These are phyloP conservation scores for Millerozyma miso DNA, from an alignment of 805 yeast species.

Conservation along the genomic window DNA sequence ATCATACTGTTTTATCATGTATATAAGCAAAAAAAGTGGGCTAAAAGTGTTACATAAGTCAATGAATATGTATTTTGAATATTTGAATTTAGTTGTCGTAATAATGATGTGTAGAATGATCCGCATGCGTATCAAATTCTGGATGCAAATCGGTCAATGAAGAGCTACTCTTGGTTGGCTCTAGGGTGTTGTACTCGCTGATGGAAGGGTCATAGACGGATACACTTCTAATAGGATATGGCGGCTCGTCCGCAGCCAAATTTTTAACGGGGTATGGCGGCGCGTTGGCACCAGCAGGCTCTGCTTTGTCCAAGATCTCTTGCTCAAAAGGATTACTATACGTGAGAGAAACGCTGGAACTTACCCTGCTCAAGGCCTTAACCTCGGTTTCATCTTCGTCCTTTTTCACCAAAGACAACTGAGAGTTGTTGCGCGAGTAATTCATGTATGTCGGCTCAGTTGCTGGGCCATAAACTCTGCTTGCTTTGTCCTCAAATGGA, in stretches of 20 bases:
- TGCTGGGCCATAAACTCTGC: not conserved
- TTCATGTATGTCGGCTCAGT: not conserved
- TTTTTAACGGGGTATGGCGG: slow-evolving; percentile 22
- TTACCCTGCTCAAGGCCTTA: not conserved
- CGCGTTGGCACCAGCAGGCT: not conserved
- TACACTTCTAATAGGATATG: slow-evolving; percentile 31
- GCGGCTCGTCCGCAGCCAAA: too few species aligned
- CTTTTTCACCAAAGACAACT: not conserved
- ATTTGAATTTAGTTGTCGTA: not conserved
- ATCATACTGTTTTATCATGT: not conserved
- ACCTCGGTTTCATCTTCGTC: not conserved
- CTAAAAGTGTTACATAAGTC: not conserved
- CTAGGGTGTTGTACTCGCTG: not conserved
- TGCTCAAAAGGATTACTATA: not conserved
- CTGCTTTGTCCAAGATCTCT: not conserved
- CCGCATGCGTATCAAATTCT: not conserved
- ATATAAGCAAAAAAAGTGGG: not conserved
- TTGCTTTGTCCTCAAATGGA: slow-evolving; percentile 10
- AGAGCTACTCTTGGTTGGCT: not conserved
- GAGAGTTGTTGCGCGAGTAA: not conserved
- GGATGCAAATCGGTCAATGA: not conserved
- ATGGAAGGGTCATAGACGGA: slow-evolving; percentile 16
- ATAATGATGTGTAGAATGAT: not conserved
- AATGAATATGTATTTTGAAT: not conserved
- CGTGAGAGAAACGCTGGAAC: not conserved